A percentile compares a stretch with the other conserved stretches of the same genome.
Evolutionary conservation across 495 filamentous ascomycete genomes (phyloP).

Genomic region (Acidomyces sp.): DNA sequence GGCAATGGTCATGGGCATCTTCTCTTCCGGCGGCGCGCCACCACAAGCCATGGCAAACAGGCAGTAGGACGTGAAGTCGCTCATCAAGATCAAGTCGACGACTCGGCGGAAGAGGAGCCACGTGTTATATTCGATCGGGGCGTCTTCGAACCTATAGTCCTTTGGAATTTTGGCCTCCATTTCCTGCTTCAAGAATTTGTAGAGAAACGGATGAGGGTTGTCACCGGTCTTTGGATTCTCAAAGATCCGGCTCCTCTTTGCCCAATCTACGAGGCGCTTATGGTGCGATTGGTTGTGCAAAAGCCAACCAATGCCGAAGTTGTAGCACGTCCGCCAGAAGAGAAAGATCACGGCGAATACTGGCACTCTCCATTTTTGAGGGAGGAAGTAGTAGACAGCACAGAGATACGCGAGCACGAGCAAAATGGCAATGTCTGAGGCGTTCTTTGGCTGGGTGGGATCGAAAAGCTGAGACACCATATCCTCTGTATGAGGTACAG

Average conservation of each 20-base stretch:
- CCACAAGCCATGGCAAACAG: constrained; percentile 88
- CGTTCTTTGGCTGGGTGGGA: constrained; percentile 87
- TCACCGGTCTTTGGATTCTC: constrained; percentile 66
- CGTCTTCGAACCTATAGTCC: constrained; percentile 86
- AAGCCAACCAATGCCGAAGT: constrained; percentile 83
- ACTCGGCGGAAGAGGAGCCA: constrained; percentile 93
- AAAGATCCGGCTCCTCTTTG: constrained; percentile 70
- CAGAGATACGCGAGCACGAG: constrained; percentile 65
- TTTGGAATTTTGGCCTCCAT: constrained; percentile 86
- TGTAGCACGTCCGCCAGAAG: constrained; percentile 88
- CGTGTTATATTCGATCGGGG: constrained; percentile 95
- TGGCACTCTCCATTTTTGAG: constrained; percentile 50
- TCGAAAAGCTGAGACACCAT: constrained; percentile 97
- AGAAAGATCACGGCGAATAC: constrained; percentile 70
- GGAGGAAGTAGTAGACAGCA: constrained; percentile 55
- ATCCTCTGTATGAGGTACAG: constrained; percentile 91
- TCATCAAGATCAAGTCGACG: constrained; percentile 94
- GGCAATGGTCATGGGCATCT: constrained; percentile 47
- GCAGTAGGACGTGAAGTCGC: constrained; percentile 93
- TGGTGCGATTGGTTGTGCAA: constrained; percentile 82
- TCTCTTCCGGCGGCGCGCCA: constrained; percentile 57
- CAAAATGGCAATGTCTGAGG: constrained; percentile 74
- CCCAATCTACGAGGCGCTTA: constrained; percentile 75
- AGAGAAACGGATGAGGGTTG: constrained; percentile 68
- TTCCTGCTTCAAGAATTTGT: constrained; percentile 70